Evolutionary conservation across 441 rosid species (phyloP), one percentile per base, ranked within the genome.

Genomic region (Kokia cookei): DNA sequence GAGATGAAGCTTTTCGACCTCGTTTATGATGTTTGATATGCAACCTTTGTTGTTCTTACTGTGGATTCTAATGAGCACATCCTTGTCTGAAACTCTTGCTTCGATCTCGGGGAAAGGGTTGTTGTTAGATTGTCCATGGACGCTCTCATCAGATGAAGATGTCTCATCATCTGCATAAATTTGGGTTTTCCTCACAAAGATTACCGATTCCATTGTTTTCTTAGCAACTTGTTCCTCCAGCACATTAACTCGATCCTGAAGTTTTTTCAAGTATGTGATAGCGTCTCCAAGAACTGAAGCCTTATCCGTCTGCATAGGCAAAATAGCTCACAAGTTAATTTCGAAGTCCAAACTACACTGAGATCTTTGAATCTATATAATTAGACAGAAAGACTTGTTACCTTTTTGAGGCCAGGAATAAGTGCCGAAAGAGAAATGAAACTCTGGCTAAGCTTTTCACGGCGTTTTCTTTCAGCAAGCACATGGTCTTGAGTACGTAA

Each of bases 281-380:
- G 97, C 93, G 0, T 89, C 97, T 75, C 84, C 98, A 45, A 94
- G 91, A 37, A 94, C 77, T 0, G 94, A 89, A 29, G 93, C 95
- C 74, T 90, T 94, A 80, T 94, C 96, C 72, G 79, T 83, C 98
- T 93, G 82, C 53, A 69, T 57, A 43, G 19, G 64, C 14, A 63
- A 40, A 3, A 14, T 7, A 68, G 10, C 6, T n/a, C 54, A 26
- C 3, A 51, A 15, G 57, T 51, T 51, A 32, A 32, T 7, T 19
- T 51, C 6, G n/a, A 51, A 14, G 2, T 7, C 1, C 9, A n/a
- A 51, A 51, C 22, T n/a, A n/a, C 22, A 51, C 6, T 32, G 37
- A 32, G 15, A 51, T 51, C 55, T 51, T 51, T 1, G 9, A 15
- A 17, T 12, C 6, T 53, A 43, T 43, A 32, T 42, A 65, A 65